These are phyloP conservation scores for Gnomoniopsis sp. DNA, from an alignment of 2,329 filamentous ascomycete species.

Conservation along the genomic window DNA sequence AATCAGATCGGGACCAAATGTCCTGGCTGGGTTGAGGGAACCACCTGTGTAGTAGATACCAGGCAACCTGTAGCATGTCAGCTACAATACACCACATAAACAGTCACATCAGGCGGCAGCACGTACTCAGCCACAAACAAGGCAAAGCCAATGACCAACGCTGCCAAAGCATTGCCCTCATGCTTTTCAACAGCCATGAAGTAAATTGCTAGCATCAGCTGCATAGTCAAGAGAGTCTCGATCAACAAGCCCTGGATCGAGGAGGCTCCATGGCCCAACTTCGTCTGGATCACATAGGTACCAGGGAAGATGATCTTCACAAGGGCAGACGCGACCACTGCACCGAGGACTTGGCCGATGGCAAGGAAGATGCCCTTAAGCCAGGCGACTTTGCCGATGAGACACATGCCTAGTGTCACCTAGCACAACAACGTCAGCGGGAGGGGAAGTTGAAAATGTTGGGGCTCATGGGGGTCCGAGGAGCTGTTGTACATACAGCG, in stretches of 20 bases:
- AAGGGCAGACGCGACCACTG: constrained; percentile 39
- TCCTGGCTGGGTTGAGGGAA: constrained; percentile 47
- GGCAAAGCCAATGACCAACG: constrained; percentile 14
- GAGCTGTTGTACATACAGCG: constrained; percentile 7
- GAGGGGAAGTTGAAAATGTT: background rate
- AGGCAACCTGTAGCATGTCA: constrained; percentile 11
- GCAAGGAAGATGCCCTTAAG: constrained; percentile 35
- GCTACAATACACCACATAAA: background rate
- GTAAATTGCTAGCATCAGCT: constrained; percentile 49
- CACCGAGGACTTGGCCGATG: constrained; percentile 18
- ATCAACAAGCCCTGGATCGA: constrained; percentile 48
- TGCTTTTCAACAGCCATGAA: constrained; percentile 61
- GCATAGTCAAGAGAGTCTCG: constrained; percentile 49
- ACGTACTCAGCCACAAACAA: constrained; percentile 9
- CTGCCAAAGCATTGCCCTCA: constrained; percentile 46
- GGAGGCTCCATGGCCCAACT: constrained; percentile 39
- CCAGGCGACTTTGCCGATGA: constrained; percentile 40
- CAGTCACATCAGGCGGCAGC: background rate
- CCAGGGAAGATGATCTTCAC: constrained; percentile 33
- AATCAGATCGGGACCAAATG: constrained; percentile 43
- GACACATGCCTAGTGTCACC: constrained; percentile 41
- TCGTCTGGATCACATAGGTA: constrained; percentile 41
- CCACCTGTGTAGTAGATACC: constrained; percentile 43
- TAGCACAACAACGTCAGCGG: background rate
- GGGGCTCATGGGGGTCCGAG: background rate